phyloP scores from a whole-genome alignment of 257 asterid species.

The Jasminum sambac region DNA sequence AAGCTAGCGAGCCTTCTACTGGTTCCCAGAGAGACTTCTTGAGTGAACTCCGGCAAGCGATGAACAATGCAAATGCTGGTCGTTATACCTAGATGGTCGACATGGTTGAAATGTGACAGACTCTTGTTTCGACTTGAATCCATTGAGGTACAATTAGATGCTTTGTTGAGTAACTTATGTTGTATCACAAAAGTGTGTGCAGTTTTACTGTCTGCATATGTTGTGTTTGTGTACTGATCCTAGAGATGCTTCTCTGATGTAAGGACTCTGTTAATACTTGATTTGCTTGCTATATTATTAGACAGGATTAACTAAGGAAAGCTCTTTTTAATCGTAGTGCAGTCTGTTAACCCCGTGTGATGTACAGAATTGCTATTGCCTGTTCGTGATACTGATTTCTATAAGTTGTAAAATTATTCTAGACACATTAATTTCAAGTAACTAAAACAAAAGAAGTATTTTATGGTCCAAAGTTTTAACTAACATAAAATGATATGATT shows the following conservation, averaged over 20 bases:
- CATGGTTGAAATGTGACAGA: constrained; percentile 25
- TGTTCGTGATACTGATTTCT: no score
- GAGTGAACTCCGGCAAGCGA: constrained; percentile 68
- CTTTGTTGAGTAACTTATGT: constrained; percentile 30
- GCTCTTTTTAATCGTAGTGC: no score
- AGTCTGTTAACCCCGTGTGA: no score
- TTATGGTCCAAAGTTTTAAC: no score
- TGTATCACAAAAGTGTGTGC: constrained; percentile 16
- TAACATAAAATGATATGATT: no score
- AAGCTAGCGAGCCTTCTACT: constrained; percentile 46
- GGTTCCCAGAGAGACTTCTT: constrained; percentile 74
- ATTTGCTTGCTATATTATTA: no score
- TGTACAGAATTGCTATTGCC: no score
- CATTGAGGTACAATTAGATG: constrained; percentile 20
- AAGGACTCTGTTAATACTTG: constrained; percentile 11
- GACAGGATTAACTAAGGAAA: no score
- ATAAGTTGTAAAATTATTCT: no score
- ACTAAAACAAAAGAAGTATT: no score
- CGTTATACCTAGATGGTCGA: constrained; percentile 33
- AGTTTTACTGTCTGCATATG: constrained; percentile 16
- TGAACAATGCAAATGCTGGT: constrained; percentile 52
- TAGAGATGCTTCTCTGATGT: constrained; percentile 13
- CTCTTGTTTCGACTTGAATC: constrained; percentile 25
- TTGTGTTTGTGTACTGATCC: constrained; percentile 29
- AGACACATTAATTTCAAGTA: no score